These are phyloP conservation scores for Ophiobolus disseminans DNA, from an alignment of 2,329 filamentous ascomycete species.

Conservation along the genomic window DNA sequence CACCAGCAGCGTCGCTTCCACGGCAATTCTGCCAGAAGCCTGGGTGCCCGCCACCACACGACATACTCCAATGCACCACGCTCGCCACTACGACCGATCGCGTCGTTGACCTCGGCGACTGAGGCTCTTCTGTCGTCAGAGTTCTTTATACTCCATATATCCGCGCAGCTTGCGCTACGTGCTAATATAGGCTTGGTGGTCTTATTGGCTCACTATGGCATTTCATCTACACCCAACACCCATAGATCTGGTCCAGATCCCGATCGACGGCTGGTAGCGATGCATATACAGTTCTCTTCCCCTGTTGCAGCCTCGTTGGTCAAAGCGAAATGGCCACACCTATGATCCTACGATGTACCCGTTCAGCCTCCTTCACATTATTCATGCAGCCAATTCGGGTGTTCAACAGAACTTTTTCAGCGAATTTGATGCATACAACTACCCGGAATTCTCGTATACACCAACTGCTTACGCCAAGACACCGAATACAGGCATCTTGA, in stretches of 20 bases:
- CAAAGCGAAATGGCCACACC: background rate
- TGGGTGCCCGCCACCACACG: no score
- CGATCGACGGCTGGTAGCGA: background rate
- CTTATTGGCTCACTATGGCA: background rate
- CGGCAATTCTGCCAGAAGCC: no score
- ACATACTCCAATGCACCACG: no score
- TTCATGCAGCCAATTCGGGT: background rate
- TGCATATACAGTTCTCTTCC: background rate
- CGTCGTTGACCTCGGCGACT: no score
- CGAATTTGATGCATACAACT: background rate
- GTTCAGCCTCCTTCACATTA: background rate
- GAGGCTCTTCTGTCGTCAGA: no score
- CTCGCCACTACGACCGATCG: no score
- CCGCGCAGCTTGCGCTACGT: background rate
- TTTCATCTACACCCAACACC: background rate
- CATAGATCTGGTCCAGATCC: background rate
- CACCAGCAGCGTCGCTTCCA: no score
- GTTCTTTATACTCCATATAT: no score
- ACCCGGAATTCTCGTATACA: background rate
- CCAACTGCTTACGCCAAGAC: background rate
- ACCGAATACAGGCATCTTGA: background rate
- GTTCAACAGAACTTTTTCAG: background rate
- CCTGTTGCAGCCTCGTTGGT: background rate
- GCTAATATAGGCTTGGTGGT: background rate
- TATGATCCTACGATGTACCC: background rate